A percentile compares a stretch with the other conserved stretches of the same genome.
Evolutionary conservation across 2,329 filamentous ascomycete species (phyloP).

Genomic region (Aureobasidium sp.): DNA sequence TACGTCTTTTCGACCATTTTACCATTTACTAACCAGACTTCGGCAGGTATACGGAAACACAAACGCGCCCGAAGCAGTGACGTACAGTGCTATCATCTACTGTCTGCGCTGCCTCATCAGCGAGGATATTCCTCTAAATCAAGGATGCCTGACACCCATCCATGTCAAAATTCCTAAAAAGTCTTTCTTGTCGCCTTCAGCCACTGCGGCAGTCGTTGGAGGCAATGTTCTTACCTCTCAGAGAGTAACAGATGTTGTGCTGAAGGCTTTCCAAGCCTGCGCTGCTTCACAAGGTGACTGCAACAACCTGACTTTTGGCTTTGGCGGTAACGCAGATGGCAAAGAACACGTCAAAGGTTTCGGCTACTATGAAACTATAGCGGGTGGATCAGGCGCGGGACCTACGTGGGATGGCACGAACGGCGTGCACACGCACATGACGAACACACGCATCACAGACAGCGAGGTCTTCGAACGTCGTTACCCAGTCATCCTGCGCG

Average conservation of each 20-base stretch:
- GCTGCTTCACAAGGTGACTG: slow-evolving; percentile 74
- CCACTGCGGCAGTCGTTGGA: slow-evolving; percentile 72
- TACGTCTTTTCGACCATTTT: neutral
- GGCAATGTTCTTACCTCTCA: slow-evolving; percentile 75
- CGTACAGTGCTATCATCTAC: slow-evolving; percentile 80
- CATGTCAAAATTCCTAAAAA: slow-evolving; percentile 62
- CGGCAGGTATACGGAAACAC: slow-evolving; percentile 55
- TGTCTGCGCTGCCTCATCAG: slow-evolving; percentile 71
- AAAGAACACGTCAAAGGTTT: slow-evolving; percentile 64
- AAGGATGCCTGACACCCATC: slow-evolving; percentile 72
- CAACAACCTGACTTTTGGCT: slow-evolving; percentile 68
- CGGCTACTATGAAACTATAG: slow-evolving; percentile 82
- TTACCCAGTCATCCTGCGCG: slow-evolving; percentile 65
- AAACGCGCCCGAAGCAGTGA: slow-evolving; percentile 76
- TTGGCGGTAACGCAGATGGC: slow-evolving; percentile 58
- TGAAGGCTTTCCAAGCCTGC: slow-evolving; percentile 72
- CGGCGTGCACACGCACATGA: slow-evolving; percentile 80
- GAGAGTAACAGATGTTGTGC: slow-evolving; percentile 74
- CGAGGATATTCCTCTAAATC: slow-evolving; percentile 78
- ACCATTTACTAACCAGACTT: neutral
- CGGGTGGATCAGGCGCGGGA: slow-evolving; percentile 68
- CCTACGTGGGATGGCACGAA: slow-evolving; percentile 65
- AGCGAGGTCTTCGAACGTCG: slow-evolving; percentile 70
- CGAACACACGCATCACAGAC: slow-evolving; percentile 78
- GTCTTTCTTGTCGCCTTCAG: slow-evolving; percentile 66